phyloP scores from a whole-genome alignment of 768 basidiomycete genomes.

The Psilocybe azurescens region DNA sequence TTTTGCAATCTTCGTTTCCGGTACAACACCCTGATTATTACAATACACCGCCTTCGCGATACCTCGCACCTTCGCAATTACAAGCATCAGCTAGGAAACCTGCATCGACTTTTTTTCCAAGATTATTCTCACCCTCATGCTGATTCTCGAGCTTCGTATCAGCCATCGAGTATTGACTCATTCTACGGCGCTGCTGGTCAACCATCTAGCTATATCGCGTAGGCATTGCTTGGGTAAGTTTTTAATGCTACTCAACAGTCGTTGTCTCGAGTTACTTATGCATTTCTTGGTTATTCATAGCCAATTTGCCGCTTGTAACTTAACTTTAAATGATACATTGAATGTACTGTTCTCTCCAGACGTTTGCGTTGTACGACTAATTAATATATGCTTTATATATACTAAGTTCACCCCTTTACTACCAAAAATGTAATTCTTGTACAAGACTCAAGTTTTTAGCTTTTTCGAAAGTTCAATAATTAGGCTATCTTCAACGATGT shows the following conservation, averaged over 20 bases:
- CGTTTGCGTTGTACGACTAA: no score
- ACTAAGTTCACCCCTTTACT: no score
- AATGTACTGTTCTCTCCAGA: slow-evolving; percentile 5
- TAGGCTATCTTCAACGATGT: no score
- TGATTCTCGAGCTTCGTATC: slow-evolving; percentile 31
- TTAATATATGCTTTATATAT: no score
- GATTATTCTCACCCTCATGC: background rate
- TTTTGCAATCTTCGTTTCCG: slow-evolving; percentile 17
- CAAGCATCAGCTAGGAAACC: slow-evolving; percentile 11
- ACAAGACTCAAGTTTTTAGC: no score
- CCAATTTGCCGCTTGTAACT: background rate
- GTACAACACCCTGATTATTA: slow-evolving; percentile 28
- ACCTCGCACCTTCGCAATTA: slow-evolving; percentile 23
- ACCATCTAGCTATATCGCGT: slow-evolving; percentile 4
- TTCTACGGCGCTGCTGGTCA: slow-evolving; percentile 40
- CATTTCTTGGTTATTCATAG: background rate
- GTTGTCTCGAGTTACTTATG: background rate
- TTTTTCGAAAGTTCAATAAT: no score
- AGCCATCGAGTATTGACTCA: slow-evolving; percentile 42
- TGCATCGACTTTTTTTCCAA: slow-evolving; percentile 23
- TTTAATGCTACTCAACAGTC: background rate
- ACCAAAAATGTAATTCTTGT: no score
- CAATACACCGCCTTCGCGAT: slow-evolving; percentile 18
- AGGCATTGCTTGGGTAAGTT: background rate
- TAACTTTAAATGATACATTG: slow-evolving; percentile 4